Conservation (phyloP, 2,329 filamentous ascomycete species). For the Hypocrella siamensis region DNA sequence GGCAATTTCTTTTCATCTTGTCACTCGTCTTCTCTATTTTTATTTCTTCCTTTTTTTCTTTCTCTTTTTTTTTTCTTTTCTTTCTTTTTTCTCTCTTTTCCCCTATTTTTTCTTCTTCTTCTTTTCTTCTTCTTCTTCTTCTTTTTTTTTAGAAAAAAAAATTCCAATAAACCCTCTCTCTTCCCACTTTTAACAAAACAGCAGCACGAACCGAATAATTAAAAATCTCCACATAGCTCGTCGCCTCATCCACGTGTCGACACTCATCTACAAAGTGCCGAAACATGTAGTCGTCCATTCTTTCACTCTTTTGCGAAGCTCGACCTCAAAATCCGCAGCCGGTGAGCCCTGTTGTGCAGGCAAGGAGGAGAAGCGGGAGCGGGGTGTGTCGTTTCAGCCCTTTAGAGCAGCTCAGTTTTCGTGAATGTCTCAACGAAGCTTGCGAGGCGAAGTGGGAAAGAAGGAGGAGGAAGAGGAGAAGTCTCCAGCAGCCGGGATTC, state of each 20-base stretch:
- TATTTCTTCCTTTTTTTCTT: background rate
- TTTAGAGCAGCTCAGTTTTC: too few species aligned
- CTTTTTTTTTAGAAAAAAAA: too few species aligned
- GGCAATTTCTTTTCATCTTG: background rate
- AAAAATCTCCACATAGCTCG: constrained; percentile 40
- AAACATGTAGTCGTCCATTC: constrained; percentile 46
- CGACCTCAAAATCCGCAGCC: too few species aligned
- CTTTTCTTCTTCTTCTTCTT: background rate
- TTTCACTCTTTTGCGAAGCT: constrained; percentile 2
- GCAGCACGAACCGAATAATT: constrained; percentile 37
- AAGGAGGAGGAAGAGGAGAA: too few species aligned
- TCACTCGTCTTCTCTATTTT: background rate
- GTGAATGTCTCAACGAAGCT: too few species aligned
- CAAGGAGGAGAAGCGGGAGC: too few species aligned
- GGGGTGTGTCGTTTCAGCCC: too few species aligned
- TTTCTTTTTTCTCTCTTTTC: background rate
- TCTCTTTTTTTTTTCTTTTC: background rate
- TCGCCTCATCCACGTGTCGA: constrained; percentile 32
- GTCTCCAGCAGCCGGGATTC: too few species aligned
- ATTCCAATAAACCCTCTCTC: background rate
- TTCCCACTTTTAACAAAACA: background rate
- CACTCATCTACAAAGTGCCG: constrained; percentile 29
- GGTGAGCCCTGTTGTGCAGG: background rate
- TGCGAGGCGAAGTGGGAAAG: too few species aligned
- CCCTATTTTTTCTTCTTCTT: background rate